Base-by-base conservation (phyloP, 768 basidiomycete genomes). In the Xerocomellus chrysenteron region DNA sequence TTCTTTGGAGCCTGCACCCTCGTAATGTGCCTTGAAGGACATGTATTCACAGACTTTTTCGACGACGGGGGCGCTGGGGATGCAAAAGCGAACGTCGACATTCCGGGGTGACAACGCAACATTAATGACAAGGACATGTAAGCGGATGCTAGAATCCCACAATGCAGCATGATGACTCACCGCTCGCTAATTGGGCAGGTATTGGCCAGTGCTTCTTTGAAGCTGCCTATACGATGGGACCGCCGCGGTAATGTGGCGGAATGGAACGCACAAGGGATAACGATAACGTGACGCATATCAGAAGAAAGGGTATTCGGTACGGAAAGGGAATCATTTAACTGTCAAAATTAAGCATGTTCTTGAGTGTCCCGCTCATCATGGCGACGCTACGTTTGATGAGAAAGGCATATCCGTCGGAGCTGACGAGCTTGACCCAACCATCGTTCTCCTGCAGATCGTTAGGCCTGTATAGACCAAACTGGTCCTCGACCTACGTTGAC, bases 41-140 rank as follows among this genome's bases (percentile, higher is more conserved):
- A 96, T 90, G 68, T 93, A 97, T 71, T 98, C 94, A 41, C 92
- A 80, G 50, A 96, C 78, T 67, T 92, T 94, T 73, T 94, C 91
- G 2, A 92, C 83, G 36, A 96, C 86, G 26, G 88, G 80, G 10
- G 79, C 85, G 32, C 85, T 85, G 59, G 1, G 5, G 10, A 32
- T 5, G 39, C 32, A 50, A 44, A 55, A 56, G 51, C 24, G 46
- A 48, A 19, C 1, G 11, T 4, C 13, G 32, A 21, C 7, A 24
- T 19, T 16, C 42, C 42, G 21, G 40, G 44, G 42, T 36, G 46
- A 36, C 40, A 52, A 51, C n/a, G 21, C 19, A 21, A 11, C 21
- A 21, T 21, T 21, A 21, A 21, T 21, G 21, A 21, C 21, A 21
- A 21, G 21, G 40, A 21, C 30, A 17, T 36, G 52, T 57, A 41